These are phyloP conservation scores for Lactarius quietus DNA, from an alignment of 768 basidiomycete genomes.

Conservation along the genomic window DNA sequence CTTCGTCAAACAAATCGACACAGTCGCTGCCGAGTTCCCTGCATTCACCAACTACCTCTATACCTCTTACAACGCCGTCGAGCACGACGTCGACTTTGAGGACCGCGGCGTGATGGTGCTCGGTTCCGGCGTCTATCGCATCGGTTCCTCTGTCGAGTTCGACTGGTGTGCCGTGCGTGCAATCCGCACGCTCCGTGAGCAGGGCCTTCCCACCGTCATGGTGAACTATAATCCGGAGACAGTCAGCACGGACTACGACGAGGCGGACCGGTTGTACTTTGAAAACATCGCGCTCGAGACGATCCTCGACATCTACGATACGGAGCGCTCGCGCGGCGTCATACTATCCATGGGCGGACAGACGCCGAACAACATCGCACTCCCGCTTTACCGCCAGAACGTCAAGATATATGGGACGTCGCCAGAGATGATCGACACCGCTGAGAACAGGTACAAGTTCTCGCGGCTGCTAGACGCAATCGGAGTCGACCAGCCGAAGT, in stretches of 20 bases:
- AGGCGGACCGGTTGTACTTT: conserved; percentile 97
- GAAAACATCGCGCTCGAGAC: conserved; percentile 98
- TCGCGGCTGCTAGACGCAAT: conserved; percentile 96
- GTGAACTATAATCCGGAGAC: conserved; percentile 99
- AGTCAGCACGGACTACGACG: conserved; percentile 98
- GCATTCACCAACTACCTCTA: conserved; percentile 99
- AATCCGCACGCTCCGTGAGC: conserved; percentile 93
- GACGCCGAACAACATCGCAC: conserved; percentile 97
- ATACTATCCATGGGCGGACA: conserved; percentile 99
- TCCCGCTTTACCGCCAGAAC: conserved; percentile 93
- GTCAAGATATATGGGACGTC: conserved; percentile 99
- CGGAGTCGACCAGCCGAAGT: conserved; percentile 95
- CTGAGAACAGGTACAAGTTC: conserved; percentile 99
- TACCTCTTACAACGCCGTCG: conserved; percentile 94
- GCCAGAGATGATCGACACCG: conserved; percentile 99
- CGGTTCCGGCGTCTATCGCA: conserved; percentile 97
- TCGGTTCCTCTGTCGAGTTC: conserved; percentile 98
- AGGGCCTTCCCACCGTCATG: conserved; percentile 94
- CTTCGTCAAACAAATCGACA: conserved; percentile 98
- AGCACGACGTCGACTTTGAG: conserved; percentile 85
- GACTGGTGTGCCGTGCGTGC: conserved; percentile 99
- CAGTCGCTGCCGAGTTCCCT: conserved; percentile 98
- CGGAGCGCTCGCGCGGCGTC: conserved; percentile 83
- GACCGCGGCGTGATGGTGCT: conserved; percentile 97
- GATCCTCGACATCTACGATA: conserved; percentile 94